Evolutionary conservation across 2,329 filamentous ascomycete genomes (phyloP), one percentile per base, ranked within the genome.

Genomic region (Aspergillus novofumigatus): DNA sequence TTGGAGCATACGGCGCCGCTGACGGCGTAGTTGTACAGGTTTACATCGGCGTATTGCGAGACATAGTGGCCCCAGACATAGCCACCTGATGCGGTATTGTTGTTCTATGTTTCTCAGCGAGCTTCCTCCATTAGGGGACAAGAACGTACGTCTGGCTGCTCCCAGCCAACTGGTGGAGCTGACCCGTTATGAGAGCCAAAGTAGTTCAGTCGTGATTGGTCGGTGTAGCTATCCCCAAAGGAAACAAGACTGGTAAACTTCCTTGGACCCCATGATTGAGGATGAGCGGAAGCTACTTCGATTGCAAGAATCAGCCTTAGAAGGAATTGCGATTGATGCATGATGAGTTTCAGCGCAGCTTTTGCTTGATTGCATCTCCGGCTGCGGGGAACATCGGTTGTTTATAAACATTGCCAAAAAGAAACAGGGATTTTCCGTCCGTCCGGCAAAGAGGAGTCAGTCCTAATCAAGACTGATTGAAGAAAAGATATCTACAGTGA

Each of bases 181-280:
- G 77, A 73, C 45, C 83, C 84, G 63, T 84, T 78, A 62, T 88
- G 77, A 35, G 66, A 72, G 56, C 77, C 73, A 67, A 92, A 88
- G 68, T 90, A 91, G 9, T 68, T 67, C 9, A 90, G 69, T 9
- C 89, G 83, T 11, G 81, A 84, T 65, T 91, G 87, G 67, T 92
- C 90, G 0, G 88, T 90, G 67, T 88, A 92, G 72, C 87, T 90
- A 71, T 91, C 87, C 11, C 89, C 88, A 67, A 92, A 91, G 0
- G 85, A 80, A 42, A 91, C 81, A 48, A 91, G 69, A 52, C 85
- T 87, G 29, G 83, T 79, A 67, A 90, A 85, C 41, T 77, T 76
- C 35, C 73, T 72, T 44, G 80, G 65, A 11, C 62, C 59, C 68
- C 68, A 71, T 20, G 42, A 45, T 45, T 20, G 42, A 45, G 42